These are phyloP conservation scores for Sporobolomyces phaffii DNA, from an alignment of 768 basidiomycete species.

Conservation along the genomic window DNA sequence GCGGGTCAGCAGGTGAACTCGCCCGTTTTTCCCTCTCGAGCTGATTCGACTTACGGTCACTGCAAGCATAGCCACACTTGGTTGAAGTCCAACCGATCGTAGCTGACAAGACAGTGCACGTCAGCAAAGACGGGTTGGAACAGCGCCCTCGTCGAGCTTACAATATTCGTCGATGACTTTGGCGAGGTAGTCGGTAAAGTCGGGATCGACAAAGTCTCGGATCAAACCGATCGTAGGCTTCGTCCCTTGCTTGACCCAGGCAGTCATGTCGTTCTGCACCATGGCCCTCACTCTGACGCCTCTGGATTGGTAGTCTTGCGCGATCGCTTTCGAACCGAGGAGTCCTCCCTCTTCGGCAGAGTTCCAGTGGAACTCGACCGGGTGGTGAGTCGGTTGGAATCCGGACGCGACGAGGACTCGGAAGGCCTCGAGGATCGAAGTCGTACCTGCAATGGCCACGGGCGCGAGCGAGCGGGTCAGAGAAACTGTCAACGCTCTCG, in stretches of 20 bases:
- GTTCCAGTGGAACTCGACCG: constrained; percentile 50
- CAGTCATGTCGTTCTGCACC: constrained; percentile 47
- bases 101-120: neutral
- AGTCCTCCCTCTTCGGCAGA: constrained; percentile 51
- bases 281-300: constrained; percentile 16
- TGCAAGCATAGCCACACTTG: constrained; percentile 43
- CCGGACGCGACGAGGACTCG: constrained; percentile 43
- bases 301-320: constrained; percentile 19
- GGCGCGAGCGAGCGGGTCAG: constrained; percentile 40
- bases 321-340: constrained; percentile 41
- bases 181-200: constrained; percentile 39
- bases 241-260: constrained; percentile 44
- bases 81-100: constrained; percentile 17
- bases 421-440: constrained; percentile 47
- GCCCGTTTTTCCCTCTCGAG: no score
- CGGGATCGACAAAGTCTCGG: constrained; percentile 41
- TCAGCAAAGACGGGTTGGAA: neutral
- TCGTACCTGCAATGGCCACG: constrained; percentile 48
- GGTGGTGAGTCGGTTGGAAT: constrained; percentile 45
- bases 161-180: constrained; percentile 17
- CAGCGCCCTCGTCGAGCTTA: constrained; percentile 18
- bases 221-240: constrained; percentile 42
- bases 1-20: no score
- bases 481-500: no score
- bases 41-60: no score